Base-by-base conservation (phyloP, 2,329 filamentous ascomycete species). In the Trichophyton equinum region DNA sequence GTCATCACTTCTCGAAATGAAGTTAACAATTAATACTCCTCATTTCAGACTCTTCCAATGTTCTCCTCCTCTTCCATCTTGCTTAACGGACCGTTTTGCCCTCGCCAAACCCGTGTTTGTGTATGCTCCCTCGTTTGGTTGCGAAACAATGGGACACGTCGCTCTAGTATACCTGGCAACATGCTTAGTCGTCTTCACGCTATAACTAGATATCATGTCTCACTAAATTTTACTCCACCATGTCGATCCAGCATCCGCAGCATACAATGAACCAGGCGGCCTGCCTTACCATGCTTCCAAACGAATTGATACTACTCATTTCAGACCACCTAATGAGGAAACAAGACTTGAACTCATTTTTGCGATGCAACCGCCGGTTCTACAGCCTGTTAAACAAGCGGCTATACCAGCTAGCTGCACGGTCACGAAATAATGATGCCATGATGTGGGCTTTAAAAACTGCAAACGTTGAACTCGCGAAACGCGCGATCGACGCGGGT, bases 271-370 rank as follows among this genome's bases (percentile, higher is more conserved):
- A 60, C 40, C 46, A 15, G 22, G 63, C 60, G 3, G n/a, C n/a
- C 44, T 46, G 7, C 53, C 51, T 55, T 30, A 30, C 22, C 20
- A 66, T 63, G 64, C 46, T 59, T 11, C 58, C 58, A 51, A 51
- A n/a, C n/a, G 58, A 59, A 59, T 18, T 59, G 13, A 38, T 59
- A 6, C 42, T 59, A 5, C 58, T 49, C n/a, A 59, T 59, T 27
- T 27, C 18, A 3, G 22, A 59, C 4, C 3, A 18, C 7, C n/a
- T 46, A n/a, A 3, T 4, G n/a, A 5, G 13, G 40, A 27, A 25
- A 25, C 38, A 18, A 4, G 40, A 59, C n/a, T 8, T 59, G 8
- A 59, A 51, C 58, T 51, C 40, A 7, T 18, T 59, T n/a, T 20
- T 44, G n/a, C 58, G 42, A 38, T 59, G 38, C 27, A 59, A 51